Base-by-base conservation (phyloP, 768 basidiomycete genomes). In the Pleurotus giganteus region DNA sequence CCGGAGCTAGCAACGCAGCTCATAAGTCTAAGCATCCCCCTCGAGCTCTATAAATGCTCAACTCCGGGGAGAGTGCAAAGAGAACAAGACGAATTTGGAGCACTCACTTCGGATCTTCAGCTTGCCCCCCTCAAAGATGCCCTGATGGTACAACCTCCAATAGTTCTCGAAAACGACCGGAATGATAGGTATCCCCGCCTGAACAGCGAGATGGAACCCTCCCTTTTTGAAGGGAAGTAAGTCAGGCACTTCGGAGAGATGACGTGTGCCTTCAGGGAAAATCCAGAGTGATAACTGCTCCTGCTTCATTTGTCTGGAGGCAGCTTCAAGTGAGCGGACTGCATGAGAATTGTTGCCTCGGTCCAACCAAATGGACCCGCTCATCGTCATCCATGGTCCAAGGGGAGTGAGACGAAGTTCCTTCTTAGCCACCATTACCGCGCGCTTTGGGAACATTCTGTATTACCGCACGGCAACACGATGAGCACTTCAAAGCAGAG, bases 161-260 rank as follows among this genome's bases (percentile, higher is more conserved):
- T 98, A 99, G 69, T 98, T 98, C 74, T 98, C 94, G 49, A 85
- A 84, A 2, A 98, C 87, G 49, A 99, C 81, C 4, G 97, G 96
- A 27, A 91, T 81, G 63, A 99, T 87, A 4, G 97, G 96, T 43
- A 98, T 80, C 27, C 89, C 85, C 11, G 92, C 86, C 70, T 94
- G 87, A 23, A 98, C 80, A 26, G 97, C 97, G 47, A 98, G 81
- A 67, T 98, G 94, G 78, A 98, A 98, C 2, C 94, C 95, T 36
- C 97, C 97, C 70, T 98, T 99, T 79, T 99, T 99, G 77, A 99
- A 87, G 2, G 92, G 88, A 4, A 90, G 77, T 66, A 99, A 71
- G 28, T 82, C 79, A 6, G 88, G 80, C 28, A 77, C 71, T 58
- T 85, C 75, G 19, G 79, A 78, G 55, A 81, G 81, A 41, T 91